Conservation (phyloP, 345 rosid species). For the Diplotaxis tenuifolia region DNA sequence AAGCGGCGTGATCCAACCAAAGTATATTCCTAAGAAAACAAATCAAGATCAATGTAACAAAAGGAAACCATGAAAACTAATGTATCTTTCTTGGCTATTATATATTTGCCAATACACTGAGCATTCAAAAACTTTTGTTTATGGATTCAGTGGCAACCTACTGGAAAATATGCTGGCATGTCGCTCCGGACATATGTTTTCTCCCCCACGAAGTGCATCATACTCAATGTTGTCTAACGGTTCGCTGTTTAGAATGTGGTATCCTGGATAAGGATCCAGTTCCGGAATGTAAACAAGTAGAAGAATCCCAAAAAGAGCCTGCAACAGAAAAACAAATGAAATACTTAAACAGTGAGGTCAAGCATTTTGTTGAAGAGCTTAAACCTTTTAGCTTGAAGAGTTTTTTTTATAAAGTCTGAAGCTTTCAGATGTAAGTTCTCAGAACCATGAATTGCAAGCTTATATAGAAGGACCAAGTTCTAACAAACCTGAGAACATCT, state of each 20-base stretch:
- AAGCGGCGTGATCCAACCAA: constrained; percentile 88
- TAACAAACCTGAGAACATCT: constrained; percentile 71
- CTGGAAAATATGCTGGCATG: constrained; percentile 67
- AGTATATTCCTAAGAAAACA: constrained; percentile 56
- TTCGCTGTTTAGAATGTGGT: constrained; percentile 48
- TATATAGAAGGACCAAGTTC: not conserved
- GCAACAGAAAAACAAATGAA: constrained; percentile 20
- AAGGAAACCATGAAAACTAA: not conserved
- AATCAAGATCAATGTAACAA: constrained; percentile 11
- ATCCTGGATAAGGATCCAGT: constrained; percentile 70
- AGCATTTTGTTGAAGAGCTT: not conserved
- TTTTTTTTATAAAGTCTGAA: not conserved
- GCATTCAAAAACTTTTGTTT: not conserved
- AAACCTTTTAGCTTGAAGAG: not conserved
- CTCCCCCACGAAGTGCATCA: constrained; percentile 73
- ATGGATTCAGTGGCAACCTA: constrained; percentile 47
- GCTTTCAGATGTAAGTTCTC: not conserved
- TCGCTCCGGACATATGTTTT: constrained; percentile 79
- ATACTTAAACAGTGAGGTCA: not conserved
- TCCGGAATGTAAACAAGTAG: constrained; percentile 66
- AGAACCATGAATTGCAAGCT: constrained; percentile 15
- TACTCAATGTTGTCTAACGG: constrained; percentile 55
- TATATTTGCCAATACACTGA: not conserved
- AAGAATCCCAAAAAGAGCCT: constrained; percentile 79
- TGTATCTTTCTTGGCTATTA: not conserved